phyloP scores from a whole-genome alignment of 345 rosid species.

The Salix koriyanagi region DNA sequence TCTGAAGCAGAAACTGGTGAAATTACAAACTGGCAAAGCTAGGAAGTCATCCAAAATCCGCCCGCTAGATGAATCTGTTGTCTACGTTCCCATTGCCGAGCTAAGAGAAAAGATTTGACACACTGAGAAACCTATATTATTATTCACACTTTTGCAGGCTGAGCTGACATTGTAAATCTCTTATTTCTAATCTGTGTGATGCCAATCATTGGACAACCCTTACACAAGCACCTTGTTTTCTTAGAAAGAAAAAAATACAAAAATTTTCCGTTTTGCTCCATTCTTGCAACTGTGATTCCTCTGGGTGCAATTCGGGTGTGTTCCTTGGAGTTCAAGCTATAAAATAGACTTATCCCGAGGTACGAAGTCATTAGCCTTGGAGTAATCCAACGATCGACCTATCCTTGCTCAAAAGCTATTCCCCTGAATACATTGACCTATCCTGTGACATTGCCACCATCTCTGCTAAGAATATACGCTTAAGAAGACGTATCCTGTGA shows the following conservation, averaged over 20 bases:
- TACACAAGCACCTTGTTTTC: not conserved
- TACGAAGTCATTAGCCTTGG: too few species aligned
- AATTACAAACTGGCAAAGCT: constrained; percentile 30
- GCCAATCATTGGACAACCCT: not conserved
- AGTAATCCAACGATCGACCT: too few species aligned
- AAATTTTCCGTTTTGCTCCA: not conserved
- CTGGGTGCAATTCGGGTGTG: not conserved
- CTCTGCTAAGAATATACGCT: too few species aligned
- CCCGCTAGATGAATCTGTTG: constrained; percentile 37
- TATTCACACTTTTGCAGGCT: not conserved
- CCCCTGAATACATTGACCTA: too few species aligned
- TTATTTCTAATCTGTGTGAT: not conserved
- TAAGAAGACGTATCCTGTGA: too few species aligned
- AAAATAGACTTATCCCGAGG: too few species aligned
- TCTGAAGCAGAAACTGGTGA: constrained; percentile 44
- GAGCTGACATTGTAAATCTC: constrained; percentile 3
- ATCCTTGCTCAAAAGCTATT: too few species aligned
- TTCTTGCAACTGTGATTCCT: too few species aligned
- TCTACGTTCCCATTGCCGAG: constrained; percentile 71
- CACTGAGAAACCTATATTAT: not conserved
- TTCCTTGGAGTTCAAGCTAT: not conserved
- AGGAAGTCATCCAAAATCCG: constrained; percentile 34
- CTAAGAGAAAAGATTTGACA: constrained; percentile 52
- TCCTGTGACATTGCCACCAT: too few species aligned
- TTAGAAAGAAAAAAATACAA: not conserved